Evolutionary conservation across 176 grass and related monocot genomes (phyloP), one percentile per base, ranked within the genome.

Genomic region (Otatea glauca): DNA sequence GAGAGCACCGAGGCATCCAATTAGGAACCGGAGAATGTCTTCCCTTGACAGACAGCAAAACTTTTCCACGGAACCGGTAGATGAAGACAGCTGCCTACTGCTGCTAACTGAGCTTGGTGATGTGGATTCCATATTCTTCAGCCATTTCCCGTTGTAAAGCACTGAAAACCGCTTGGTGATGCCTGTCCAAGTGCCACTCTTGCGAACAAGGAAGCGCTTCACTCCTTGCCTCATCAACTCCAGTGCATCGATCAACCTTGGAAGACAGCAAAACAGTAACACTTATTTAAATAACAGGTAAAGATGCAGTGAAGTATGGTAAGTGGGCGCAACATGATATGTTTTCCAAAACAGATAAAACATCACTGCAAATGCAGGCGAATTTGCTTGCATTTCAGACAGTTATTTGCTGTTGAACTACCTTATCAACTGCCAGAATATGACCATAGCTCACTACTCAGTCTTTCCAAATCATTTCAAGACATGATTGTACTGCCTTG

Each of bases 141-240:
- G 72, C 95, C 95, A 98, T 78, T 92, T 98, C 10, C 95, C 92
- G 60, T 93, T 90, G 76, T 91, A 98, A 61, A 98, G 85, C 72
- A 83, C 47, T 27, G 95, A 98, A 86, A 98, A 98, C 49, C 95
- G 83, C 87, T 95, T 98, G 69, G 88, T 91, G 42, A 98, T 77
- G 67, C 95, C 95, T 86, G 54, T 89, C 92, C 92, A 98, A 5
- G 83, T 75, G 32, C 85, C 81, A 78, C 80, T 98, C 84, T 98
- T 95, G 80, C 95, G 95, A 68, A 98, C 92, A 44, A 98, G 91
- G 72, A 98, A 76, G 74, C 89, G 92, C 79, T 91, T 92, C 74
- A 93, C 91, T 84, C 95, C 95, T 85, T 95, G 87, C 76, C 88
- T 98, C 95, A 98, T 98, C 83, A 98, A 72, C 32, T 98, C 95